Evolutionary conservation across 192 early-diverging fungal species (phyloP).

Genomic region (Coemansia sp.): DNA sequence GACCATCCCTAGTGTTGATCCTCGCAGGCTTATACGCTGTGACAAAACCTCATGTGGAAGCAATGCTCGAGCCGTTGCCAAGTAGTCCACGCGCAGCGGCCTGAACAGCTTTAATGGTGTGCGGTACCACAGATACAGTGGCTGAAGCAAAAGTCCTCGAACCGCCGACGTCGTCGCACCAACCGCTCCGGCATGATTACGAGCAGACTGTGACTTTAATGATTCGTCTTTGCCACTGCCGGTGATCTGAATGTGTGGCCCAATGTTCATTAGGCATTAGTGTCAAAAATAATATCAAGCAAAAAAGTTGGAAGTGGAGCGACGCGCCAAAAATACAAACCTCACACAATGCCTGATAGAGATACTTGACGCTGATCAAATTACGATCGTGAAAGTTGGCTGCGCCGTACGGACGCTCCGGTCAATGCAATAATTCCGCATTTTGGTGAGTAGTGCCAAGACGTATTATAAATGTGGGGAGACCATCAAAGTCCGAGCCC

Average conservation of each 20-base stretch:
- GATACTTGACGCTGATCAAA: not conserved
- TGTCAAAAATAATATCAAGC: not conserved
- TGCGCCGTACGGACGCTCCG: not conserved
- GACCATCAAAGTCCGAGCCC: not conserved
- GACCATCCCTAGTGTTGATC: conserved; percentile 75
- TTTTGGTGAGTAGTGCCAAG: not conserved
- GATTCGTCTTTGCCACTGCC: conserved; percentile 4
- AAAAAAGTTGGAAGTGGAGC: too few species aligned
- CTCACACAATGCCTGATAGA: not conserved
- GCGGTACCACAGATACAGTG: conserved; percentile 58
- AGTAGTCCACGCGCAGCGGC: conserved; percentile 77
- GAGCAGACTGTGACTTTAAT: conserved; percentile 26
- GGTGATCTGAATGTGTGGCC: conserved; percentile 24
- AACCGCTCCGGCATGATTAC: conserved; percentile 53
- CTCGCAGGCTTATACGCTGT: conserved; percentile 57
- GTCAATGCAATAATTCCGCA: not conserved
- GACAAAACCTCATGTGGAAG: conserved; percentile 60
- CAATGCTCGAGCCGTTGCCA: conserved; percentile 74
- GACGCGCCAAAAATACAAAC: too few species aligned
- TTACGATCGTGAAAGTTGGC: not conserved
- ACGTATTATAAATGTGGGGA: not conserved
- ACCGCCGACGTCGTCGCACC: conserved; percentile 54
- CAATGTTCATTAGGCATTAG: conserved; percentile 38
- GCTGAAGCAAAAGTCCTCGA: conserved; percentile 50
- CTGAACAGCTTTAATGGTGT: conserved; percentile 69